phyloP scores from a whole-genome alignment of 495 filamentous ascomycete genomes.

The Xylaria grammica region DNA sequence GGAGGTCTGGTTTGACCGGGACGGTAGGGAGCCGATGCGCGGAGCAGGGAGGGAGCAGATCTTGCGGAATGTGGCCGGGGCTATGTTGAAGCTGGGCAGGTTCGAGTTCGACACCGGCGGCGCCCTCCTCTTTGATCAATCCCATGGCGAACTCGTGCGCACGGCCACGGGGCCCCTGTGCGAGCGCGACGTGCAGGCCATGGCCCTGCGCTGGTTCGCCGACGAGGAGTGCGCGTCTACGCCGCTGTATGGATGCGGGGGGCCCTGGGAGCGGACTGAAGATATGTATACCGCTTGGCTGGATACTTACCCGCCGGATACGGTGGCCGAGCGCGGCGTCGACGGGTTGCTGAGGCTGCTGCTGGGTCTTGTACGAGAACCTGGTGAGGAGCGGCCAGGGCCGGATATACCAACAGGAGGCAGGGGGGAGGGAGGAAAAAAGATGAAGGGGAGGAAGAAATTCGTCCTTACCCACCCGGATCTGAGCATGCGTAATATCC shows the following conservation, averaged over 20 bases:
- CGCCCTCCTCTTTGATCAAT: conserved; percentile 26
- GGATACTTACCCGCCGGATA: conserved; percentile 21
- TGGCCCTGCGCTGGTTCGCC: conserved; percentile 28
- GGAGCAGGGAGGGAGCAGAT: conserved; percentile 19
- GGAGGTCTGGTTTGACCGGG: conserved; percentile 26
- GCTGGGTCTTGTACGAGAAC: conserved; percentile 5
- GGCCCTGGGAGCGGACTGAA: conserved; percentile 12
- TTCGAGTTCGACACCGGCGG: conserved; percentile 31
- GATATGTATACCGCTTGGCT: conserved; percentile 29
- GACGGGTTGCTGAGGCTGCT: conserved; percentile 28
- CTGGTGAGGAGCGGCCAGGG: not conserved
- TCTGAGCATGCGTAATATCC: conserved; percentile 30
- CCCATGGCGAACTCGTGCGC: conserved; percentile 10
- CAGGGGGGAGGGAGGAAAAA: not conserved
- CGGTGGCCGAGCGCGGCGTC: conserved; percentile 20
- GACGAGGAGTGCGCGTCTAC: conserved; percentile 26
- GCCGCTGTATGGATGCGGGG: conserved; percentile 20
- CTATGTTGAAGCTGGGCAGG: conserved; percentile 29
- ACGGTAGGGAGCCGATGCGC: not conserved
- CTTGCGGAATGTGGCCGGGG: conserved; percentile 20
- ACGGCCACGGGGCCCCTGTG: conserved; percentile 23
- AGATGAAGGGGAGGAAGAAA: not conserved
- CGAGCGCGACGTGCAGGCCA: conserved; percentile 29
- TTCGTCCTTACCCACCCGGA: conserved; percentile 33
- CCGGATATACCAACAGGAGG: not conserved